Base-by-base conservation (phyloP, 805 yeast species). In the Spencermartinsiella europaea region DNA sequence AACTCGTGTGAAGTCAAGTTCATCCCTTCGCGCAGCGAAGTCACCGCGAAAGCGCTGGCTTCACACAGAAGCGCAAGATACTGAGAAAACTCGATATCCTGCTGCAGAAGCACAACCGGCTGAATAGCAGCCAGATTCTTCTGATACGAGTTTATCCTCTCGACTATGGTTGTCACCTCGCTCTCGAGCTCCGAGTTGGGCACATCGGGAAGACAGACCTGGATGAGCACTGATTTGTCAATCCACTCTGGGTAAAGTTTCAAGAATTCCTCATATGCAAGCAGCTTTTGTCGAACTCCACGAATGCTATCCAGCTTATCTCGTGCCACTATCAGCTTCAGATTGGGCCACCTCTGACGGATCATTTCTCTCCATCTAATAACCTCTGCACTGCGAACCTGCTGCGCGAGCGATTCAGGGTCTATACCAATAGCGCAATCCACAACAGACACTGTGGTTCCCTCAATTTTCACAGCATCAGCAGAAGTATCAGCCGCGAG, bases 11-110 rank as follows among this genome's bases (percentile, higher is more conserved):
- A 91, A 0, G 98, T 90, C 60, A 93, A 72, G 58, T 93, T 93
- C 89, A 93, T 85, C 21, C 99, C 99, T 65, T 93, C 99, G 61
- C 99, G 81, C 73, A 91, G 77, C 1, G 96, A 85, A 7, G 95
- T 81, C 1, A 91, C 96, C 38, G 85, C 80, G 59, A 93, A 93
- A 1, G 80, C 72, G 54, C 87, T 95, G 1, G 98, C 96, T 61
- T 89, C 97, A 33, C 80, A 70, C 39, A 85, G 75, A 42, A 93
- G 68, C 0, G 96, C 98, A 48, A 93, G 64, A 61, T 93, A 93
- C 65, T 93, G 98, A 46, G 80, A 84, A 61, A 86, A 91, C 34
- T 81, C 90, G 45, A 93, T 78, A 55, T 91, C 97, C 63, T 88
- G 95, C 54, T 87, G 91, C 40, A 93, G 69, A 28, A 90, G 75